Percentiles rank a stretch among this genome's conserved stretches.
Conservation (phyloP, 176 grass and related monocot species). For the Oryza meyeriana region DNA sequence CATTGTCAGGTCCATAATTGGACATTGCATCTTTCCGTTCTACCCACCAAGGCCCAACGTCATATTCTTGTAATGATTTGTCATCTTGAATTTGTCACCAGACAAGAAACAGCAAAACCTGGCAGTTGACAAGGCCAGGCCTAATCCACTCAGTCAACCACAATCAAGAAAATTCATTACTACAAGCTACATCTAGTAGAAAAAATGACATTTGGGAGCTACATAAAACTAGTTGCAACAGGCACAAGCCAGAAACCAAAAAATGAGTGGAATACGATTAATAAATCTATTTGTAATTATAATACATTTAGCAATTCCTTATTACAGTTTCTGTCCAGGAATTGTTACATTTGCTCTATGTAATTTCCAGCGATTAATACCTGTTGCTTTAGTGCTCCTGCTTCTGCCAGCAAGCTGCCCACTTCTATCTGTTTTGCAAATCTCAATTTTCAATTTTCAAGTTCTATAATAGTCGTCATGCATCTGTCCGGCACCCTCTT, state of each 20-base stretch:
- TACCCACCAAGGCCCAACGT: neutral
- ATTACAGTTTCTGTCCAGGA: neutral
- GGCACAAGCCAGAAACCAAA: neutral
- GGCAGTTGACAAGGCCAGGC: neutral
- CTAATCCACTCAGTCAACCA: neutral
- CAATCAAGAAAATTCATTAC: neutral
- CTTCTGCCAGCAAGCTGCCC: neutral
- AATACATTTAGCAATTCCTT: neutral
- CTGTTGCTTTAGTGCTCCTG: neutral
- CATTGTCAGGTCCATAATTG: neutral
- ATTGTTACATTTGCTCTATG: neutral
- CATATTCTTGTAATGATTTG: neutral
- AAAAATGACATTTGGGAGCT: neutral
- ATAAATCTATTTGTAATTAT: neutral
- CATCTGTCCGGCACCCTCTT: neutral
- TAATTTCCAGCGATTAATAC: neutral
- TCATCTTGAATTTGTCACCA: neutral
- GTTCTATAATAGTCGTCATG: neutral
- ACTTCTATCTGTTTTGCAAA: neutral
- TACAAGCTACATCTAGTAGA: neutral
- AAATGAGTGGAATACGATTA: neutral
- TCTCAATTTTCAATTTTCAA: neutral
- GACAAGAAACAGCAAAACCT: neutral
- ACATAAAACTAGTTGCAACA: neutral
- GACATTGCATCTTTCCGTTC: neutral